A percentile compares a stretch with the other conserved stretches of the same genome.
These are phyloP conservation scores for Diddensiella santjacobensis DNA, from an alignment of 805 yeast genomes.

Conservation along the genomic window DNA sequence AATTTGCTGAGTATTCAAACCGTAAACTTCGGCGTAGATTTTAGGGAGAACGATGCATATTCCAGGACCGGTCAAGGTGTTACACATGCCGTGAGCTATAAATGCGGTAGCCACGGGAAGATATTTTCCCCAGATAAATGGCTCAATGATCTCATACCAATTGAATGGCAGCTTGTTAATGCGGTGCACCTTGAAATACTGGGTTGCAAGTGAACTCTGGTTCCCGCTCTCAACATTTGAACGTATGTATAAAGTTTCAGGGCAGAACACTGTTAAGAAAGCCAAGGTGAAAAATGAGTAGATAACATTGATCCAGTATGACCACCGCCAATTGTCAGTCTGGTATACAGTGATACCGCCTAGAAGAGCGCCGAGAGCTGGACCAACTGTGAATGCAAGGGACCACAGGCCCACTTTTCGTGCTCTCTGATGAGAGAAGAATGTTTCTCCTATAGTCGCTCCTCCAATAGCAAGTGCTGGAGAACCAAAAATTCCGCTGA, in stretches of 20 bases:
- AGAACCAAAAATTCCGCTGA: slow-evolving; percentile 15
- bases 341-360: slow-evolving; percentile 18
- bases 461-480: slow-evolving; percentile 19
- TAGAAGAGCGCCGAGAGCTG: slow-evolving; percentile 18
- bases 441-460: slow-evolving; percentile 17
- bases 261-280: slow-evolving; percentile 1
- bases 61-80: slow-evolving; percentile 28
- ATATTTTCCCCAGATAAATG: background rate
- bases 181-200: background rate
- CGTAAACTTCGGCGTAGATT: slow-evolving; percentile 24
- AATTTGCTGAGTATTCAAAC: slow-evolving; percentile 27
- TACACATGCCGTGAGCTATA: slow-evolving; percentile 26
- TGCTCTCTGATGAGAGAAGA: slow-evolving; percentile 17
- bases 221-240: background rate
- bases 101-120: slow-evolving; percentile 20
- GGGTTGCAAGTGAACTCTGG: background rate
- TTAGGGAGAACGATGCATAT: slow-evolving; percentile 29
- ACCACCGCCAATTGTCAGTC: slow-evolving; percentile 13
- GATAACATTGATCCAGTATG: background rate
- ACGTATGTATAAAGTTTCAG: slow-evolving; percentile 2
- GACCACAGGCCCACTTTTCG: slow-evolving; percentile 20
- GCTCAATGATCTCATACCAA: background rate
- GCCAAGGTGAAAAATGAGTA: background rate
- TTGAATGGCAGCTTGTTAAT: background rate
- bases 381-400: slow-evolving; percentile 15